Evolutionary conservation across 2,329 filamentous ascomycete species (phyloP), one percentile per base, ranked within the genome.

Genomic region (Ophiostoma australiae): DNA sequence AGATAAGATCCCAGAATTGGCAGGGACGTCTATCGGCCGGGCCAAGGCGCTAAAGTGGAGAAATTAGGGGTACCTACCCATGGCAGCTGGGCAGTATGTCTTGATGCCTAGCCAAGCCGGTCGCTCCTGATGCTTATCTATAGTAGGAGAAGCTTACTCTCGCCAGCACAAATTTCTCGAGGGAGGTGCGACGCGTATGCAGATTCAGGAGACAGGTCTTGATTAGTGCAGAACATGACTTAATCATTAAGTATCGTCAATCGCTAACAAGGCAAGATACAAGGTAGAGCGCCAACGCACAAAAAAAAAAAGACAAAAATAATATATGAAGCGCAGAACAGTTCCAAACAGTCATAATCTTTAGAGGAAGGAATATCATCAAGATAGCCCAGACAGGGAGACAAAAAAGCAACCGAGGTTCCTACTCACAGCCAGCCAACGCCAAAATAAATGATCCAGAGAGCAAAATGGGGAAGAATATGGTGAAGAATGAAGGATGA

Each of bases 41-140:
- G 27, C 58, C 58, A 63, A 33, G 52, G 58, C 58, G 15, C 58
- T 63, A 63, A 63, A 27, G 52, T 58, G 52, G 52, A n/a, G 44
- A 7, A 6, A 17, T 48, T 48, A 20, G 52, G 52, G 52, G 23
- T 13, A 15, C n/a, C 15, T 48, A 4, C 15, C 44, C 11, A 27
- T 17, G n/a, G 52, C 10, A 13, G 15, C 37, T 39, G 37, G 37
- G 37, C 8, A 55, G 48, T 55, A 2, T 5, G 5, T 44, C 6
- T 10, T 6, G n/a, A n/a, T 58, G n/a, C 52, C 52, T 58, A 58
- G 17, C 17, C 23, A 13, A 1, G 52, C 52, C 52, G 8, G 52
- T 58, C 52, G 52, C 23, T 58, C 52, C 7, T 10, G 37, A 39
- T 39, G 37, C 5, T n/a, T 48, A 48, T 11, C 27, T 48, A 48